Evolutionary conservation across 139 green algal genomes (phyloP), one percentile per base, ranked within the genome.

Genomic region (Asterochloris sp.): DNA sequence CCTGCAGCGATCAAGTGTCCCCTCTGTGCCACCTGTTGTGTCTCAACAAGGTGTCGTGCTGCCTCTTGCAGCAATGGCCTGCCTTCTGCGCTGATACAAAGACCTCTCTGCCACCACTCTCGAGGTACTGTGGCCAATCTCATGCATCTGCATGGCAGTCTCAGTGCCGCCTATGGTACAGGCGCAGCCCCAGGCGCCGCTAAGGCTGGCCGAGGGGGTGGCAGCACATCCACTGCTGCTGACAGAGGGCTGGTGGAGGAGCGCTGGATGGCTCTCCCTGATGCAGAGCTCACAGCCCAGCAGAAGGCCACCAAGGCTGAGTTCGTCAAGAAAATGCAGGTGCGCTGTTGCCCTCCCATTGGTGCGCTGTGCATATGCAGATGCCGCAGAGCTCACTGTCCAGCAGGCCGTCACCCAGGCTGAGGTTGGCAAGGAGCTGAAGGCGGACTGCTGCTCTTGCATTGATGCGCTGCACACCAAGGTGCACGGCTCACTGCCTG

Each of bases 231-330:
- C 38, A 54, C 38, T 54, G 38, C 38, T 54, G 38, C 38, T 54
- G 38, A 54, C 38, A 54, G 38, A 54, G 76, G 68, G 60, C 76
- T 80, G 76, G 60, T 23, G 23, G 68, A 62, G 60, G 60, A 80
- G 60, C 76, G 47, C 24, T 80, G 76, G 76, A 80, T 80, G 76
- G 76, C 67, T 27, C 60, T 80, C 60, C 60, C 76, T 60, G 76
- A 80, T 23, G 17, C 54, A 1, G 61, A 27, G 23, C 60, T 80
- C 13, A 80, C 76, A 12, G 60, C 76, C 23, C 61, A 64, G 6
- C 76, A 80, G 60, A 61, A 62, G 1, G 60, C 76, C 24, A n/a
- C 61, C 19, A 61, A 69, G 12, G 68, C 67, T 13, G 76, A 80
- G 54, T 62, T 69, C 54, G 76, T 69, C 23, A 69, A 80, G 16